Base-by-base conservation (phyloP, 148 eudicot species). In the Polygonum aviculare region DNA sequence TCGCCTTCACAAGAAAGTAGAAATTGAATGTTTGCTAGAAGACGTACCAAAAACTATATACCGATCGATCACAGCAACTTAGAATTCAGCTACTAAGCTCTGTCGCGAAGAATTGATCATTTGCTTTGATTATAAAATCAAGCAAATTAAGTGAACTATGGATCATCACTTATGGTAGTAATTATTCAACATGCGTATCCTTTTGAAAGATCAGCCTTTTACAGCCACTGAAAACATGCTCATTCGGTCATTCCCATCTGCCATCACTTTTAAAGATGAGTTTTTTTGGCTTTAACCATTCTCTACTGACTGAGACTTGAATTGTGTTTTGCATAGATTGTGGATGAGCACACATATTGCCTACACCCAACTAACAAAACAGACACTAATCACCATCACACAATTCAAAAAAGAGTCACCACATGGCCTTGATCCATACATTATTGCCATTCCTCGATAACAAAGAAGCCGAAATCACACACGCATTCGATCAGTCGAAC, bases 11-110 rank as follows among this genome's bases (percentile, higher is more conserved):
- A 35, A 33, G 40, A 65, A 35, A n/a, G 12, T 19, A 36, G 21
- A 67, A 14, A 67, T 12, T 16, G 39, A 26, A 62, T 62, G 72
- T 67, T 36, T 62, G 38, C 50, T 5, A 35, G 8, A 74, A 74
- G 21, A 74, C 67, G 57, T 79, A 82, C 82, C 82, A 59, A 69
- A 47, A 76, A 65, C 1, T 26, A 26, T 26, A 26, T 26, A 26
- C 31, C 31, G 31, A 26, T 26, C 31, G 31, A 26, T 26, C 31
- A 26, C 31, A 26, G 31, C 18, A 33, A 63, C 39, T 63, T 31
- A 26, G 18, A 26, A 26, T 31, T 36, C 71, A 65, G 40, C 39
- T 65, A 71, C 6, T 18, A n/a, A 45, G 38, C 22, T 33, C 0
- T 69, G 74, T 39, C 14, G 7, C 9, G 4, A 7, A 7, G 33